Evolutionary conservation across 176 grass and related monocot genomes (phyloP), one percentile per base, ranked within the genome.

Genomic region (Sorghum bicolor): DNA sequence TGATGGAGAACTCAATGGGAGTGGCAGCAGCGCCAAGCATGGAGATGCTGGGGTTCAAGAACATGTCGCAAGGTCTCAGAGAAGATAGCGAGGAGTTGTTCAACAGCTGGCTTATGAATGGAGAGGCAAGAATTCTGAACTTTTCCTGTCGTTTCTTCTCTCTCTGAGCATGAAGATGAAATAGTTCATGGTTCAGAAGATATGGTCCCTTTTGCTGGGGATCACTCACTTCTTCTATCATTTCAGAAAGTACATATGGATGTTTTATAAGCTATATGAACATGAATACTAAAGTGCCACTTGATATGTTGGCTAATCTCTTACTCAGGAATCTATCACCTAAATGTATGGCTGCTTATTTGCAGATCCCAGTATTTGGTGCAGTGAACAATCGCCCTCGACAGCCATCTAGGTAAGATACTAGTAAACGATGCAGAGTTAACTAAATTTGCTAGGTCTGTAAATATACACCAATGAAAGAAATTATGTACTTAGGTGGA

Each of bases 81-180:
- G 87, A 89, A 85, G 87, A 94, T 34, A 92, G 89, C 26, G 89
- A 94, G 78, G 88, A 94, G 53, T 69, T 94, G 68, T 94, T 94
- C 88, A 87, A 85, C 76, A 89, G 44, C 64, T 94, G 92, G 89
- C 89, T 94, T 24, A 94, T 87, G 92, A 92, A 92, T 67, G 92
- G 76, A 80, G 92, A 94, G 89, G 92, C 74, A 89, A 92, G 84
- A 67, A 85, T 79, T 89, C 55, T 11, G 5, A 85, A 8, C 7
- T 53, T 53, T 74, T 36, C 6, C 20, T 62, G 3, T 53, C 5
- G 4, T 37, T 43, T 72, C 0, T 44, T 83, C 3, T 55, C 48
- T 80, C 24, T 81, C 2, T 0, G 26, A n/a, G 22, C 31, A 64
- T 77, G 52, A 77, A 83, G 14, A 29, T 19, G 14, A 74, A 34